Percentiles rank a stretch among this genome's conserved stretches.
Conservation (phyloP, 2,329 filamentous ascomycete genomes). For the Colletotrichum scovillei region DNA sequence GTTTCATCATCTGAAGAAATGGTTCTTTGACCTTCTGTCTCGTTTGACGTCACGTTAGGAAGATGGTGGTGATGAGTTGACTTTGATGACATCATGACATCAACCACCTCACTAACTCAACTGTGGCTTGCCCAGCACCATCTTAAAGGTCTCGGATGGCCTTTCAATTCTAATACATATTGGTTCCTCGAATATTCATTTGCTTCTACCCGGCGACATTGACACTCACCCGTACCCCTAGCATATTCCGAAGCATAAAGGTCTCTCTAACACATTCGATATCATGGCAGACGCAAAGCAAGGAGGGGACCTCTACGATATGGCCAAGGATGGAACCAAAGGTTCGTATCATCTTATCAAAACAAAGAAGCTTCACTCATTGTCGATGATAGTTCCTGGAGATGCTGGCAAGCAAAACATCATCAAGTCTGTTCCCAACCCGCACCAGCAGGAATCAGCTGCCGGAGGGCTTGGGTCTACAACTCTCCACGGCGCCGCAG, state of each 20-base stretch:
- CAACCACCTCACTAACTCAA: not conserved
- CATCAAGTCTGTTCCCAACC: constrained; percentile 14
- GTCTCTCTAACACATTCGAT: not conserved
- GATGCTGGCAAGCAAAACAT: constrained; percentile 22
- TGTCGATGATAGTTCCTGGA: not conserved
- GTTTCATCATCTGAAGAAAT: not conserved
- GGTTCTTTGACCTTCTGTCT: not conserved
- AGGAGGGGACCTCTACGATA: constrained; percentile 13
- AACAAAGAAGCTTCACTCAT: not conserved
- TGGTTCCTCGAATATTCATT: too few species aligned
- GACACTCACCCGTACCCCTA: not conserved
- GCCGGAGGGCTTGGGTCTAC: not conserved
- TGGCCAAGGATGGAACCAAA: constrained; percentile 20
- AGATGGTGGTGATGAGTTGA: not conserved
- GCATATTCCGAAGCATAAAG: not conserved
- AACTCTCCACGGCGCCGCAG: constrained; percentile 9
- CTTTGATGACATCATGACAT: constrained; percentile 23
- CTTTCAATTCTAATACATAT: too few species aligned
- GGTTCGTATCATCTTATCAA: not conserved
- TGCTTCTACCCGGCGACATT: not conserved
- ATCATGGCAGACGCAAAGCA: constrained; percentile 8
- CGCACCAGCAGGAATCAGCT: not conserved
- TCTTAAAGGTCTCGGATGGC: too few species aligned
- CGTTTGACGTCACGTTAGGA: constrained; percentile 8
- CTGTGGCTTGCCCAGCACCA: not conserved